Base-by-base conservation (phyloP, 495 filamentous ascomycete species). In the Apiosordaria backusii region DNA sequence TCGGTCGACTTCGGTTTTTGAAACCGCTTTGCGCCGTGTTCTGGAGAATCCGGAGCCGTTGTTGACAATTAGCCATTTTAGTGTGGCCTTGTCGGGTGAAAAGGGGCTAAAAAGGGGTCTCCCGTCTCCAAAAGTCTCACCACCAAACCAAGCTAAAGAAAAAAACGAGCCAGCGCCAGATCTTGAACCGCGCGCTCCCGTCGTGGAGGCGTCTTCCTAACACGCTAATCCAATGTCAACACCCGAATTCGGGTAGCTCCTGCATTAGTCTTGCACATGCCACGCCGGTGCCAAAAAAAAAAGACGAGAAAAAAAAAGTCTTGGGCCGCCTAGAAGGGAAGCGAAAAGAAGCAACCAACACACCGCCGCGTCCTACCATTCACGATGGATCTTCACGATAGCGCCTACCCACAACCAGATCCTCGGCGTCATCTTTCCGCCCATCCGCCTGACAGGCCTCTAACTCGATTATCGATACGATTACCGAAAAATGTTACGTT, bases 311-410 rank as follows among this genome's bases (percentile, higher is more conserved):
- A 45, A 45, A 13, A 45, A 45, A 45, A 45, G 16, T 4, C 29
- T 4, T 35, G 29, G 29, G 29, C 6, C 16, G 35, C 35, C 35
- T 15, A 45, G 35, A 45, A 45, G 10, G 10, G 35, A 45, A 45
- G 35, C 35, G 9, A 45, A 45, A 13, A 45, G 35, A 45, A 45
- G 35, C 5, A 45, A 45, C 35, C 35, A 45, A 55, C 52, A 55
- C 52, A 55, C 52, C 52, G 52, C 52, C 52, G 52, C 52, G n/a
- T n/a, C 22, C 52, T 55, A 21, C 52, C 52, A 55, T 55, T 55
- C 52, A 55, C 52, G 52, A 55, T 45, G 35, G 35, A 45, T 13
- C 13, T 13, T 45, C 35, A 45, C 35, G 35, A 45, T 45, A 45
- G 35, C 35, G 35, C 35, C 35, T 13, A 45, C 6, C 35, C 35